Base-by-base conservation (phyloP, 1,284 basidiomycete species). In the Puccinia hordei region DNA sequence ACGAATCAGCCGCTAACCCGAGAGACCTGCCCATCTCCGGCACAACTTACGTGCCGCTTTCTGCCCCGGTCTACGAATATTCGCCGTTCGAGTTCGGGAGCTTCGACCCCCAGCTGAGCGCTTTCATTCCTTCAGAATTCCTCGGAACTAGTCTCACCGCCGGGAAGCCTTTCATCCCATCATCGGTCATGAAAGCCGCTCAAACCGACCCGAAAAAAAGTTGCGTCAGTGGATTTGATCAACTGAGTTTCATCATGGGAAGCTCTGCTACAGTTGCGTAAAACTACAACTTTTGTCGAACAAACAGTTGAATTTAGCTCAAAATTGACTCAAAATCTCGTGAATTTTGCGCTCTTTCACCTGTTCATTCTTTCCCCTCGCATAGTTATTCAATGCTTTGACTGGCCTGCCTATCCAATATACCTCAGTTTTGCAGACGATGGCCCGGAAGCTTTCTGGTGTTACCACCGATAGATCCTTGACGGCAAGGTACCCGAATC, bases 21-120 rank as follows among this genome's bases (percentile, higher is more conserved):
- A 53, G 10, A 1, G 57, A 38, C 17, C 5, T 73, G 69, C 30
- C 61, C 35, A 24, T 68, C 22, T 53, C 33, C 15, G 75, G 65
- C 22, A 38, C 27, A n/a, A 77, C 49, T 17, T 74, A 41, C 35
- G 65, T 77, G 0, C 65, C 75, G 8, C 38, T 69, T 6, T 68
- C 75, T 22, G 49, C 86, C 1, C 86, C 87, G 10, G 82, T 86
- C 17, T 88, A 86, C 84, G 88, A 89, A 82, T 87, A 87, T 76
- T 87, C 85, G 0, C 87, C 87, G 0, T 86, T 84, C 79, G 87
- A 88, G 82, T 88, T 87, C 74, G 88, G 88, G 3, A 84, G 86
- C 0, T 89, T 87, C 87, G 86, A 87, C 41, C 86, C 84, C 15
- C 81, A 74, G n/a, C 80, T 85, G 1, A 79, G 83, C 15, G 83